A percentile compares a stretch with the other conserved stretches of the same genome.
phyloP scores from a whole-genome alignment of 768 basidiomycete species.

The Boletus pseudopeckii region DNA sequence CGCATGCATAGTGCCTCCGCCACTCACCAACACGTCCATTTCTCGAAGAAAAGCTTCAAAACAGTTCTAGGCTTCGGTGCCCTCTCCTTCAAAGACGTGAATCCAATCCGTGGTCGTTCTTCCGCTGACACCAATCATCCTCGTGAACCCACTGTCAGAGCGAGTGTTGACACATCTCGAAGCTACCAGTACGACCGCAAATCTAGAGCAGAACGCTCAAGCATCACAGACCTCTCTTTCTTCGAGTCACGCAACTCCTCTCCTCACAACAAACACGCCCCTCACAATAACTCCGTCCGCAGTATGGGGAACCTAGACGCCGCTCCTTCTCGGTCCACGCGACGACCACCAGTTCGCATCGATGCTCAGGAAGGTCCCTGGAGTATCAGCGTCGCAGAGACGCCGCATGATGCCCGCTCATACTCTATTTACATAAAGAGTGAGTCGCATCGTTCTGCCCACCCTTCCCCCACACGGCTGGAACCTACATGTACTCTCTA shows the following conservation, averaged over 20 bases:
- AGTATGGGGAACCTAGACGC: slow-evolving; percentile 44
- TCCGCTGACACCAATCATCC: slow-evolving; percentile 27
- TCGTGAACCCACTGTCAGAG: slow-evolving; percentile 34
- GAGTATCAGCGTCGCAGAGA: slow-evolving; percentile 87
- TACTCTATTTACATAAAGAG: slow-evolving; percentile 91
- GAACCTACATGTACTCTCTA: slow-evolving; percentile 15
- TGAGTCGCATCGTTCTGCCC: slow-evolving; percentile 41
- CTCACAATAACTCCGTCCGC: slow-evolving; percentile 31
- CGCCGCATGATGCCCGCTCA: slow-evolving; percentile 61
- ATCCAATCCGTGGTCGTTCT: slow-evolving; percentile 28
- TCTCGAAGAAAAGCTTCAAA: slow-evolving; percentile 46
- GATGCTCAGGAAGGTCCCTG: slow-evolving; percentile 81
- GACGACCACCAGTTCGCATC: slow-evolving; percentile 55
- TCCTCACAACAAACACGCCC: slow-evolving; percentile 32
- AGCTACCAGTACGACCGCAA: slow-evolving; percentile 36
- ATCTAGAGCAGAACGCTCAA: slow-evolving; percentile 35
- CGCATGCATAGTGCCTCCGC: slow-evolving; percentile 45
- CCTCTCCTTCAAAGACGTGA: slow-evolving; percentile 36
- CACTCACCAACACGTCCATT: slow-evolving; percentile 32
- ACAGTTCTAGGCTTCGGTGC: slow-evolving; percentile 44
- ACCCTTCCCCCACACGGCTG: slow-evolving; percentile 20
- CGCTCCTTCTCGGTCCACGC: slow-evolving; percentile 38
- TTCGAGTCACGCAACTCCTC: slow-evolving; percentile 36
- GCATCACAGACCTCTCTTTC: slow-evolving; percentile 41
- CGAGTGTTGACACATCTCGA: slow-evolving; percentile 44